These are phyloP conservation scores for Penicillium italicum DNA, from an alignment of 2,329 filamentous ascomycete genomes.

Conservation along the genomic window DNA sequence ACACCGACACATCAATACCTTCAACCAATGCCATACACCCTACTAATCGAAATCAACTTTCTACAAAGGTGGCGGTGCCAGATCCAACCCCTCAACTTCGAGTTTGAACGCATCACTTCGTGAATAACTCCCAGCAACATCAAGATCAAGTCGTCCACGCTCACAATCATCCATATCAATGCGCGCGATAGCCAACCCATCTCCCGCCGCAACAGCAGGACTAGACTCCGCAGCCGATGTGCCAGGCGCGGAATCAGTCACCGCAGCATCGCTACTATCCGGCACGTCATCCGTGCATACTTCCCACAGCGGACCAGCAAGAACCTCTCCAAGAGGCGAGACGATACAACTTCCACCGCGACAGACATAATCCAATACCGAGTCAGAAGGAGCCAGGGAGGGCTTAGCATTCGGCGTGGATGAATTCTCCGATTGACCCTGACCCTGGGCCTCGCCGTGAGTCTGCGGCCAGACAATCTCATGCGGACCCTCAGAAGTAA, in stretches of 20 bases:
- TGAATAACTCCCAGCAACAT: conserved; percentile 81
- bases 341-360: conserved; percentile 83
- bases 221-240: conserved; percentile 21
- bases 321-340: conserved; percentile 69
- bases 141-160: conserved; percentile 73
- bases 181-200: conserved; percentile 62
- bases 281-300: conserved; percentile 32
- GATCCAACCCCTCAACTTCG: conserved; percentile 57
- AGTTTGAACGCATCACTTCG: conserved; percentile 63
- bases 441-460: neutral
- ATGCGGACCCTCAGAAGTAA: neutral
- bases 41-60: neutral
- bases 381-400: conserved; percentile 15
- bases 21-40: neutral
- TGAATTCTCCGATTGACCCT: neutral
- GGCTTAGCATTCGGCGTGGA: neutral
- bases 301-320: conserved; percentile 81
- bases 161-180: conserved; percentile 86
- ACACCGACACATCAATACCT: neutral
- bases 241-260: conserved; percentile 32
- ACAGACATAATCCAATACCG: conserved; percentile 51
- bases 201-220: conserved; percentile 12
- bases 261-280: conserved; percentile 23
- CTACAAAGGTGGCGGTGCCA: conserved; percentile 53
- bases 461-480: conserved; percentile 1